Conservation (phyloP, 768 basidiomycete genomes). For the Cantharellus cinnabarinus region DNA sequence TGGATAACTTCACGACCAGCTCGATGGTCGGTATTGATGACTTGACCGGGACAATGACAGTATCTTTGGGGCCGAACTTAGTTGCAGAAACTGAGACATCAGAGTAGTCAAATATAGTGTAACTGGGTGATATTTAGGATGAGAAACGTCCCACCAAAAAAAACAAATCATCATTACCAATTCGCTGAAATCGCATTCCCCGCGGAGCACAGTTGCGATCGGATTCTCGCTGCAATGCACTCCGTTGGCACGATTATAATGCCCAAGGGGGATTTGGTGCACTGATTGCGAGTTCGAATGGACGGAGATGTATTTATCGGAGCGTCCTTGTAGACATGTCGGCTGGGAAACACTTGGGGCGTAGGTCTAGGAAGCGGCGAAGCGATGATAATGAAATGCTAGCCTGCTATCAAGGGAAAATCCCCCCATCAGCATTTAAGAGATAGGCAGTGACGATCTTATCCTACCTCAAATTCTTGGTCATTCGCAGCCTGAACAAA, state of each 20-base stretch:
- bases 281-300: slow-evolving; percentile 17
- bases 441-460: neutral
- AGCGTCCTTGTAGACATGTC: slow-evolving; percentile 45
- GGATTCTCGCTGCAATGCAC: slow-evolving; percentile 36
- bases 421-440: neutral
- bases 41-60: slow-evolving; percentile 19
- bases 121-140: slow-evolving; percentile 38
- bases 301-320: slow-evolving; percentile 52
- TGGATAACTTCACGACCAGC: slow-evolving; percentile 46
- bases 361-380: slow-evolving; percentile 25
- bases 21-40: slow-evolving; percentile 31
- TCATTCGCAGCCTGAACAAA: slow-evolving; percentile 39
- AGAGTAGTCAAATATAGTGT: slow-evolving; percentile 43
- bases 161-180: slow-evolving; percentile 26
- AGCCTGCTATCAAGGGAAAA: neutral
- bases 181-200: slow-evolving; percentile 46
- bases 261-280: neutral
- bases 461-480: slow-evolving; percentile 26
- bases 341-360: slow-evolving; percentile 38
- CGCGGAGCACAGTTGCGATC: slow-evolving; percentile 30
- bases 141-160: neutral
- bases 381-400: neutral
- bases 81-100: slow-evolving; percentile 32
- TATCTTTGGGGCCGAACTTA: slow-evolving; percentile 10
- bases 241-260: slow-evolving; percentile 10